These are phyloP conservation scores for Kazachstania kunashirensis DNA, from an alignment of 805 yeast species.

Conservation along the genomic window DNA sequence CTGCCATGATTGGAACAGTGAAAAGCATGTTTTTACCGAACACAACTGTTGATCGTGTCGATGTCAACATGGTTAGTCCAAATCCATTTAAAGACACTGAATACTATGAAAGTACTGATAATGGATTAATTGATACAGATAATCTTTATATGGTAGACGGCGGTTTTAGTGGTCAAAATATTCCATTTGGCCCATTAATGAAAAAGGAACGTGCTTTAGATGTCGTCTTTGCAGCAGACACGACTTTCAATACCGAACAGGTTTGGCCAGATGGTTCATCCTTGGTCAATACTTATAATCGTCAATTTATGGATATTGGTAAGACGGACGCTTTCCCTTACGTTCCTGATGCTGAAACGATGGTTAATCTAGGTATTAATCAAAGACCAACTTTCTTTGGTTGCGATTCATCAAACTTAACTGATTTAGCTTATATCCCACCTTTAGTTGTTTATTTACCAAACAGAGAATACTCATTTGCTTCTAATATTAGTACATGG, in stretches of 20 bases:
- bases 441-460: slow-evolving; percentile 72
- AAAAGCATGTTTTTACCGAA: slow-evolving; percentile 37
- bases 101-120: slow-evolving; percentile 28
- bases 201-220: slow-evolving; percentile 52
- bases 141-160: slow-evolving; percentile 55
- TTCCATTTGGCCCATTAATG: slow-evolving; percentile 52
- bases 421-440: slow-evolving; percentile 45
- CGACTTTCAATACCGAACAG: slow-evolving; percentile 53
- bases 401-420: slow-evolving; percentile 56
- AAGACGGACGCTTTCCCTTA: slow-evolving; percentile 62
- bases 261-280: slow-evolving; percentile 64
- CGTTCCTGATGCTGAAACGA: slow-evolving; percentile 61
- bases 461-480: slow-evolving; percentile 54
- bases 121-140: slow-evolving; percentile 31
- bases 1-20: slow-evolving; percentile 32
- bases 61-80: slow-evolving; percentile 60
- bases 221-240: slow-evolving; percentile 53
- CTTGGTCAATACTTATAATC: slow-evolving; percentile 42
- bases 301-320: slow-evolving; percentile 47
- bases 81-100: slow-evolving; percentile 54
- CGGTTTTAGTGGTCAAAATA: slow-evolving; percentile 55
- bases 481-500: slow-evolving; percentile 62
- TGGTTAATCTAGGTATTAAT: slow-evolving; percentile 50
- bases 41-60: slow-evolving; percentile 40
- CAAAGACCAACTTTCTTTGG: slow-evolving; percentile 74